Evolutionary conservation across 1,284 basidiomycete genomes (phyloP), one percentile per base, ranked within the genome.

Genomic region (Austroboletus novae-zelandiae): DNA sequence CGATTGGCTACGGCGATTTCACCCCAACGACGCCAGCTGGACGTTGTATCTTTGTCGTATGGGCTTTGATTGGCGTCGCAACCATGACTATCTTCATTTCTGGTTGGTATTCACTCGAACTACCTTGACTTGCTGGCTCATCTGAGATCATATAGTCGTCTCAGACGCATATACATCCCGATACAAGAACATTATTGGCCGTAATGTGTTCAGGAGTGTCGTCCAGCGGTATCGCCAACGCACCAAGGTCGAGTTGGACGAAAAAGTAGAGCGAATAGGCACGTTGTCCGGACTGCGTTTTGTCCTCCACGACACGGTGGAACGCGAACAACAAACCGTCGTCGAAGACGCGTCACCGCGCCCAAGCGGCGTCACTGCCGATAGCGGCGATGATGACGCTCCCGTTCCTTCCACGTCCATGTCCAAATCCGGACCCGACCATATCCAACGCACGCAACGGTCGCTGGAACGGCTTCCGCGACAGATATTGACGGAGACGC

Each of bases 51-150:
- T 93, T 94, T 65, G 80, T 92, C 47, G 79, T 84, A 9, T 93
- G 91, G 91, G 86, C 89, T 0, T 67, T 94, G 40, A 69, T 89
- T 9, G 89, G 89, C 20, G 84, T 91, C 17, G 86, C 77, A 1
- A 81, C 86, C 1, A 80, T 91, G 78, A 88, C 87, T 0, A 82
- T 87, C 34, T 72, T 89, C 10, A 78, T 86, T 51, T 83, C 86
- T 9, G 78, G 86, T 85, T 50, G n/a, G 74, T 53, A 37, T 46
- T 25, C 25, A 27, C 13, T 9, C 11, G 3, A 15, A 27, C 15
- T 42, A 3, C 2, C 9, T 31, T 2, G 17, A 31, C 3, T 14
- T 4, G n/a, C 39, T 13, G 9, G 6, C 39, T 35, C 1, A 25
- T 15, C 13, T 7, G 13, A 17, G 31, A 30, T 27, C n/a, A 1